phyloP scores from a whole-genome alignment of 2,329 filamentous ascomycete species.

The Thermomyces lanuginosus region DNA sequence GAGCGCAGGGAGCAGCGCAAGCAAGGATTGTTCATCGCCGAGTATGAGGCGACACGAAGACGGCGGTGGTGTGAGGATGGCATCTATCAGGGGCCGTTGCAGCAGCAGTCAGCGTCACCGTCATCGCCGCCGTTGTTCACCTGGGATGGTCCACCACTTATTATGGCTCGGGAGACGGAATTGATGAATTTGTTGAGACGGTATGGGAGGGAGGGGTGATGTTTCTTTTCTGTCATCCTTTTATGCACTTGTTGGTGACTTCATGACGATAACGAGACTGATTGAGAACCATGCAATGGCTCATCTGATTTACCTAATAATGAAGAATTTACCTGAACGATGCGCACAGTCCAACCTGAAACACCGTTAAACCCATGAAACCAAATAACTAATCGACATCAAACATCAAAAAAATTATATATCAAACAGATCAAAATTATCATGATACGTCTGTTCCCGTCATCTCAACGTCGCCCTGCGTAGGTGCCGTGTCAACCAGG shows the following conservation, averaged over 20 bases:
- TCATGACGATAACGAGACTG: background rate
- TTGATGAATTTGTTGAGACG: too few species aligned
- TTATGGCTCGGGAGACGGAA: too few species aligned
- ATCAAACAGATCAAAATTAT: too few species aligned
- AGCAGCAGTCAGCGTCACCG: too few species aligned
- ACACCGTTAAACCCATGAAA: background rate
- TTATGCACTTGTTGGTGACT: too few species aligned
- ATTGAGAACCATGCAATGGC: background rate
- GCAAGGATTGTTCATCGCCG: conserved; percentile 4
- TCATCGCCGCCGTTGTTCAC: too few species aligned
- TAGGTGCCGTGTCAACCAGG: conserved; percentile 3
- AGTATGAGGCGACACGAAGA: conserved; percentile 5
- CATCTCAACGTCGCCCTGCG: conserved; percentile 6
- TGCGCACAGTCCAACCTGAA: too few species aligned
- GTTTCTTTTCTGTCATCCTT: too few species aligned
- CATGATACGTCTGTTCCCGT: conserved; percentile 2
- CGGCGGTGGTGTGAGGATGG: conserved; percentile 4
- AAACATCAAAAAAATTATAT: too few species aligned
- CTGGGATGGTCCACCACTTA: too few species aligned
- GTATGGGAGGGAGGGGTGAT: too few species aligned
- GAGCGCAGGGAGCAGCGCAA: conserved; percentile 5
- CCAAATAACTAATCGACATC: background rate
- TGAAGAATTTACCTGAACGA: background rate
- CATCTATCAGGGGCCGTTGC: too few species aligned
- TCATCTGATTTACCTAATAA: background rate